Percentiles rank a stretch among this genome's conserved stretches.
Evolutionary conservation across 306 rosid species (phyloP).

Genomic region (Fagus sylvatica): DNA sequence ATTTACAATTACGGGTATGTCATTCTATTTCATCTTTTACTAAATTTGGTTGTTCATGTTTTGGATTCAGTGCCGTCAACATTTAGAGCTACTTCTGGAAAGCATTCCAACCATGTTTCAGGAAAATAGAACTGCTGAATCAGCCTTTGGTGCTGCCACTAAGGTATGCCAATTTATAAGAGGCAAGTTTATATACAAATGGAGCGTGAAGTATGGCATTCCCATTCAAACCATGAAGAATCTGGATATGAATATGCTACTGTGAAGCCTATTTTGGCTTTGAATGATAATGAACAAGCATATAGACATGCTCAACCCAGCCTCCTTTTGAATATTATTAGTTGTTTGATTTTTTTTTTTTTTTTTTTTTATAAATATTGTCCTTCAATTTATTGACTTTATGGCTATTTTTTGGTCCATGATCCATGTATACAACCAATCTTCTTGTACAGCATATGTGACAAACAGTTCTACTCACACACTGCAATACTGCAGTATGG

Average conservation of each 20-base stretch:
- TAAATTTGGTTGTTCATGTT: conserved; percentile 23
- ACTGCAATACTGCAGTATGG: too few relatives aligned
- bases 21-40: background rate
- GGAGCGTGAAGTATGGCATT: background rate
- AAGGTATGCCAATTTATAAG: conserved; percentile 55
- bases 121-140: conserved; percentile 78
- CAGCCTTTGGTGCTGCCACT: conserved; percentile 96
- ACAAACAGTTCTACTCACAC: too few relatives aligned
- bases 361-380: too few relatives aligned
- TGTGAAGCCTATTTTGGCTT: background rate
- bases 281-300: background rate
- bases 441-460: too few relatives aligned
- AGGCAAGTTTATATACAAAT: background rate
- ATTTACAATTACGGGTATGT: too few relatives aligned
- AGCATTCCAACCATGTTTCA: conserved; percentile 92
- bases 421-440: too few relatives aligned
- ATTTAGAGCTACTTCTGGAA: conserved; percentile 80
- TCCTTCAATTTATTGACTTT: too few relatives aligned
- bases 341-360: too few relatives aligned
- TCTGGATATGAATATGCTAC: background rate
- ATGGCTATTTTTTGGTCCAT: too few relatives aligned
- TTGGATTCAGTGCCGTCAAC: conserved; percentile 75
- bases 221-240: background rate
- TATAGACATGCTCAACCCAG: background rate
- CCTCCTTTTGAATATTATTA: background rate